phyloP scores from a whole-genome alignment of 2,329 filamentous ascomycete species.

The Fusarium liriodendri region DNA sequence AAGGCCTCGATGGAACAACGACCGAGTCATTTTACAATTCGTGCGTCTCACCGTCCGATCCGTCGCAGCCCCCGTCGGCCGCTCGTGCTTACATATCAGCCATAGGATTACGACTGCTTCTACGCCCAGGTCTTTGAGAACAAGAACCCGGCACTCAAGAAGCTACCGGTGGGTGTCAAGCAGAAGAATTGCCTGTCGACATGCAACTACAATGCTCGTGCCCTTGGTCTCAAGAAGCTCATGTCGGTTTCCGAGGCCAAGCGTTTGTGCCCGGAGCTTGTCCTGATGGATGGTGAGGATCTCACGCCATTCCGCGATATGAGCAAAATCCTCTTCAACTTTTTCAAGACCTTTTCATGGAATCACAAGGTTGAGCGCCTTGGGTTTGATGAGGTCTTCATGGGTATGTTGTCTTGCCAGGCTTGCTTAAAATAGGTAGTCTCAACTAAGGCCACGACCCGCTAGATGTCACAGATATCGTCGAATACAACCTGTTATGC shows the following conservation, averaged over 20 bases:
- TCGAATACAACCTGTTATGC: constrained; percentile 81
- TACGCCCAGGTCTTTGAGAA: constrained; percentile 93
- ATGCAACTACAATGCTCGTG: constrained; percentile 92
- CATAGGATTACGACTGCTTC: constrained; percentile 87
- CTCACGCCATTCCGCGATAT: constrained; percentile 85
- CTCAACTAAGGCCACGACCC: constrained; percentile 7
- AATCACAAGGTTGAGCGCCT: constrained; percentile 81
- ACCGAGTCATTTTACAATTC: constrained; percentile 83
- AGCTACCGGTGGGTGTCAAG: constrained; percentile 82
- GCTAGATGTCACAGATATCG: constrained; percentile 85
- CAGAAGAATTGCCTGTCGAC: constrained; percentile 95
- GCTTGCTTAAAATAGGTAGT: background rate
- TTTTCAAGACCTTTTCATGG: constrained; percentile 82
- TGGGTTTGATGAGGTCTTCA: constrained; percentile 87
- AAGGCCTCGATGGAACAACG: constrained; percentile 64
- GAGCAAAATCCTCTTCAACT: constrained; percentile 82
- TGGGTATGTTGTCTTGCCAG: constrained; percentile 50
- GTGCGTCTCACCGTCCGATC: constrained; percentile 59
- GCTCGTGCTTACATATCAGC: constrained; percentile 23
- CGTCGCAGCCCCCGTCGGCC: background rate
- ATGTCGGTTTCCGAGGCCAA: constrained; percentile 87
- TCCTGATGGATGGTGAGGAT: constrained; percentile 89
- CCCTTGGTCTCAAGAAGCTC: constrained; percentile 80
- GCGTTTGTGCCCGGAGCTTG: constrained; percentile 82
- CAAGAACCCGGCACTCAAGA: constrained; percentile 78